phyloP scores from a whole-genome alignment of 345 rosid genomes.

The Carallia pectinifolia region DNA sequence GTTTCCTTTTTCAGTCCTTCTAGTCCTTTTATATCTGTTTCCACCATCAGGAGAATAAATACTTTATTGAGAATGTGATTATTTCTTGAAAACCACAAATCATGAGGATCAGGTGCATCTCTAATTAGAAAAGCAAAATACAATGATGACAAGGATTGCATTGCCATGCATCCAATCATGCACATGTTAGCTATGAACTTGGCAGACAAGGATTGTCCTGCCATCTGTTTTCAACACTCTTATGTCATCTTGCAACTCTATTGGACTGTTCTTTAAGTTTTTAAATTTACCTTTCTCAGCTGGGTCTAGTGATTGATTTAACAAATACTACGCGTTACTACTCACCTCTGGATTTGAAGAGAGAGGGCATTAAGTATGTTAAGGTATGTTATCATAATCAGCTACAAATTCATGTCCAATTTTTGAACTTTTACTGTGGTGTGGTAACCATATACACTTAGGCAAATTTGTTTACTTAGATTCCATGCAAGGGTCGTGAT shows the following conservation, averaged over 20 bases:
- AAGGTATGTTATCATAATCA: constrained; percentile 49
- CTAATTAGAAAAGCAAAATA: no score
- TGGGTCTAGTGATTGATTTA: constrained; percentile 97
- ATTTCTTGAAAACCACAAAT: neutral
- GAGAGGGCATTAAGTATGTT: constrained; percentile 84
- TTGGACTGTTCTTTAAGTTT: neutral
- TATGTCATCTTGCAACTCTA: no score
- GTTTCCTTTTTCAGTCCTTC: neutral
- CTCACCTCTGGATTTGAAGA: constrained; percentile 66
- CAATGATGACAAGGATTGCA: no score
- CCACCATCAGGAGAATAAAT: neutral
- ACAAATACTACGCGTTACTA: constrained; percentile 94
- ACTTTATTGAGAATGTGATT: neutral
- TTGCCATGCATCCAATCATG: no score
- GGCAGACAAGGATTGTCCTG: no score
- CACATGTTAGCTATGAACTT: no score
- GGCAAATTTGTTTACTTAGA: constrained; percentile 46
- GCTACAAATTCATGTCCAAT: neutral
- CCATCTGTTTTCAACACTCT: no score
- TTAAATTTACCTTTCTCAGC: constrained; percentile 41
- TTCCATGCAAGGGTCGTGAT: constrained; percentile 90
- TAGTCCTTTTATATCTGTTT: neutral
- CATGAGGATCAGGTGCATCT: no score
- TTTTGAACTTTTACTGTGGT: neutral
- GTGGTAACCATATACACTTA: neutral